Evolutionary conservation across 208 protist genomes (phyloP).

Genomic region (Crithidia acanthocephali): DNA sequence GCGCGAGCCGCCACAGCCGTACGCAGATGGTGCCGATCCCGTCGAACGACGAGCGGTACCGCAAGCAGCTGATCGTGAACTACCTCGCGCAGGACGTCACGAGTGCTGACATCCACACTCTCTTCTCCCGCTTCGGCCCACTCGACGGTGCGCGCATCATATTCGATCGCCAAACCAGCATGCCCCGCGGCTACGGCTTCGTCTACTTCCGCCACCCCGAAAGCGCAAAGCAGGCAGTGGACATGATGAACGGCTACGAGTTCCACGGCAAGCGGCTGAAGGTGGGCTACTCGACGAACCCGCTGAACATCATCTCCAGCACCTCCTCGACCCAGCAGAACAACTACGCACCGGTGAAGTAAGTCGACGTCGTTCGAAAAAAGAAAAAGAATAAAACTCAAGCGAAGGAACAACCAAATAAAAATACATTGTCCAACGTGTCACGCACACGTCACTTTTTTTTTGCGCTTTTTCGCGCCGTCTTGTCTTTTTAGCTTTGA

Average conservation of each 20-base stretch:
- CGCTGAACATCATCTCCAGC: conserved; percentile 68
- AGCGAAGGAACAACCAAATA: not conserved
- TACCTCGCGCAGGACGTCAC: conserved; percentile 75
- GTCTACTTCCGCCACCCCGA: conserved; percentile 75
- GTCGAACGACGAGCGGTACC: conserved; percentile 65
- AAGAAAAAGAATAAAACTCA: too few relatives aligned
- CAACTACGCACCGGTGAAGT: conserved; percentile 13
- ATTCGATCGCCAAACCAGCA: conserved; percentile 71
- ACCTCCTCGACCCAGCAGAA: conserved; percentile 13
- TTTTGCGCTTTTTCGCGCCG: too few relatives aligned
- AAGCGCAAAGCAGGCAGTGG: conserved; percentile 59
- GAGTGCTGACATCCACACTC: conserved; percentile 54
- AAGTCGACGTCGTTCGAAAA: not conserved
- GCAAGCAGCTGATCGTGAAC: conserved; percentile 85
- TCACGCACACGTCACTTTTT: conserved; percentile 5
- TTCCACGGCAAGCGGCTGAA: conserved; percentile 78
- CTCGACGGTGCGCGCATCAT: conserved; percentile 77
- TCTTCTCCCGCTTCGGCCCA: conserved; percentile 75
- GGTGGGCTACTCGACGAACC: conserved; percentile 81
- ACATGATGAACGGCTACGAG: conserved; percentile 72
- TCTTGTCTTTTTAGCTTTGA: not conserved
- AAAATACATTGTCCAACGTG: not conserved
- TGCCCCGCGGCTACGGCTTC: conserved; percentile 76
- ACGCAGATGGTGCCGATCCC: conserved; percentile 46
- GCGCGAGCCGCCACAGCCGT: conserved; percentile 24